Evolutionary conservation across 768 basidiomycete genomes (phyloP), one percentile per base, ranked within the genome.

Genomic region (Tylopilus rubrobrunneus): DNA sequence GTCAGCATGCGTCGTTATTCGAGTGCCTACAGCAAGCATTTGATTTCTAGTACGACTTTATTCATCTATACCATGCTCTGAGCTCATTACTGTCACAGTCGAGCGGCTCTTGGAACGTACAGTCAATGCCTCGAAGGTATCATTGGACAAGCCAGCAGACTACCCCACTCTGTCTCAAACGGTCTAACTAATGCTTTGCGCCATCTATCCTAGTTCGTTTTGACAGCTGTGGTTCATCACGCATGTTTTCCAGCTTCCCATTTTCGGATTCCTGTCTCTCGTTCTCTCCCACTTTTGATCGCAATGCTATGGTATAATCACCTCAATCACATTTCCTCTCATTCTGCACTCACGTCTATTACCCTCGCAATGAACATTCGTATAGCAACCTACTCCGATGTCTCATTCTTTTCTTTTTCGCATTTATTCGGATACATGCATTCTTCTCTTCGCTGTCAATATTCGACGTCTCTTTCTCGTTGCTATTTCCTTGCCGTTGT

Each of bases 21-120:
- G 27, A 84, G 82, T 57, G 78, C 82, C 23, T 86, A 88, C 68
- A 86, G 80, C 73, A 90, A 89, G 72, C 91, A 93, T 64, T 79
- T 95, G 48, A 77, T 79, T 48, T 83, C 90, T 40, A 90, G 90
- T 92, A 68, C 56, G 90, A 65, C 7, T 29, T 21, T 46, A 19
- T 34, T 48, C 41, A 45, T 52, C n/a, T 5, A 21, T 7, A 17
- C n/a, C 25, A 23, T 34, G 31, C 48, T 27, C 39, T 28, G 39
- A 40, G 46, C 61, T 62, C 15, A 67, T 54, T 17, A 25, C 19
- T 42, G 10, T 15, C 48, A 19, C 45, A 89, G 87, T 90, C 57
- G 88, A 89, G 65, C 83, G 86, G 25, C 73, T 89, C 28, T 70
- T 87, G 51, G 81, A 84, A 63, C 82, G 80, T 61, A 76, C 74